Percentiles rank a stretch among this genome's conserved stretches.
Conservation (phyloP, 768 basidiomycete species). For the Pholiota conissans region DNA sequence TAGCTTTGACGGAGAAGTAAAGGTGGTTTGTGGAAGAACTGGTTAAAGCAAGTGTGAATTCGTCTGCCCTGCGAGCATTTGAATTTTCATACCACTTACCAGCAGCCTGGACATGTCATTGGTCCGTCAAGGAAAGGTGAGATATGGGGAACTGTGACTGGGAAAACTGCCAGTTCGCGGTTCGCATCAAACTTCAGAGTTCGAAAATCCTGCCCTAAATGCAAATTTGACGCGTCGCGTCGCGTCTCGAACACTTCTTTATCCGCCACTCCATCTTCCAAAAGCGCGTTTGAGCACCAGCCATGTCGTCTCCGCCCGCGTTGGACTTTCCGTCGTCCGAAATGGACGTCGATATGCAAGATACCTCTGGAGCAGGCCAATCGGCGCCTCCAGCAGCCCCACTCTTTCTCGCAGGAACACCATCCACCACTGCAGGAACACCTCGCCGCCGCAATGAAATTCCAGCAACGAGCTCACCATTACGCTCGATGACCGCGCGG, state of each 20-base stretch:
- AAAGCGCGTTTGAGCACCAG: not conserved
- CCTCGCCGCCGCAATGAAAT: conserved; percentile 37
- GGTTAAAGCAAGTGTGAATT: too few relatives aligned
- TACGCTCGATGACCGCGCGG: conserved; percentile 46
- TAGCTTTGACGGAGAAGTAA: too few relatives aligned
- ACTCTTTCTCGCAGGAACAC: conserved; percentile 56
- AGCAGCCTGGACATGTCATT: too few relatives aligned
- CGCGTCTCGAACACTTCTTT: conserved; percentile 33
- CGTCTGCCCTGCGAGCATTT: too few relatives aligned
- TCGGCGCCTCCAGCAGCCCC: conserved; percentile 34
- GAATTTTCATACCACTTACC: too few relatives aligned
- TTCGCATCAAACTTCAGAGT: too few relatives aligned
- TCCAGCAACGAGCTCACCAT: conserved; percentile 45
- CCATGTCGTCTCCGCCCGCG: conserved; percentile 66
- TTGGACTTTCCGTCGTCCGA: conserved; percentile 69
- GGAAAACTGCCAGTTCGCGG: too few relatives aligned
- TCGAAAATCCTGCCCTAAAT: conserved; percentile 51
- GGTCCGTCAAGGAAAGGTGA: too few relatives aligned
- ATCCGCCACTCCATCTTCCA: too few relatives aligned
- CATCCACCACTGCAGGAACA: conserved; percentile 49
- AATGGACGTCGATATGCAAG: conserved; percentile 40
- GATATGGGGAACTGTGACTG: too few relatives aligned
- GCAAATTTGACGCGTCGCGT: conserved; percentile 52
- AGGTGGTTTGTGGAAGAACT: too few relatives aligned
- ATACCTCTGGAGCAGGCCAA: conserved; percentile 29